Conservation (phyloP, 371 early-diverging fungal species). For the Smittium mucronatum region DNA sequence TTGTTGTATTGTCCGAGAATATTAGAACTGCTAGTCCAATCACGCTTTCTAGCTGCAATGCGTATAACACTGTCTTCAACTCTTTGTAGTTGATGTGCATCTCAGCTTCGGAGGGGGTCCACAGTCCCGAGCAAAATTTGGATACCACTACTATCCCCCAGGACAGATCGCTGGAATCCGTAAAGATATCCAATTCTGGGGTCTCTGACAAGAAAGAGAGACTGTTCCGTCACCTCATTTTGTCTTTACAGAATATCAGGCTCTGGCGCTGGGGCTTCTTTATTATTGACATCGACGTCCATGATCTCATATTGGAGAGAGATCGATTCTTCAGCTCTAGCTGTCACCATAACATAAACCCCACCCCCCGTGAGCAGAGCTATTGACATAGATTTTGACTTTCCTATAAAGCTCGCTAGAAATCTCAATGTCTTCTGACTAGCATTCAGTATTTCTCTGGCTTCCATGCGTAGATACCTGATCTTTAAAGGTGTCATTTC, state of each 20-base stretch:
- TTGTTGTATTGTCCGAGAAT: too few species aligned
- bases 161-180: background rate
- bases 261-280: slow-evolving; percentile 2
- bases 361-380: background rate
- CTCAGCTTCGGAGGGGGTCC: too few species aligned
- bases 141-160: background rate
- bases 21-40: too few species aligned
- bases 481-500: background rate
- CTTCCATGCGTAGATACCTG: background rate
- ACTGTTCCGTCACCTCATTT: background rate
- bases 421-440: slow-evolving; percentile 1
- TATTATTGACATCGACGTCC: background rate
- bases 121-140: too few species aligned
- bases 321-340: background rate
- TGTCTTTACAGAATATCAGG: background rate
- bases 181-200: background rate
- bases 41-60: too few species aligned
- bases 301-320: background rate
- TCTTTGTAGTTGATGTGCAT: too few species aligned
- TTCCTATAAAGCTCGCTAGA: slow-evolving; percentile 15
- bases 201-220: background rate
- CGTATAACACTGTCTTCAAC: too few species aligned
- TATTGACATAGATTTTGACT: slow-evolving; percentile 3
- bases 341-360: background rate
- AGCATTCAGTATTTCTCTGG: background rate